Evolutionary conservation across 2,329 filamentous ascomycete species (phyloP).

Genomic region (Cladosporium sp.): DNA sequence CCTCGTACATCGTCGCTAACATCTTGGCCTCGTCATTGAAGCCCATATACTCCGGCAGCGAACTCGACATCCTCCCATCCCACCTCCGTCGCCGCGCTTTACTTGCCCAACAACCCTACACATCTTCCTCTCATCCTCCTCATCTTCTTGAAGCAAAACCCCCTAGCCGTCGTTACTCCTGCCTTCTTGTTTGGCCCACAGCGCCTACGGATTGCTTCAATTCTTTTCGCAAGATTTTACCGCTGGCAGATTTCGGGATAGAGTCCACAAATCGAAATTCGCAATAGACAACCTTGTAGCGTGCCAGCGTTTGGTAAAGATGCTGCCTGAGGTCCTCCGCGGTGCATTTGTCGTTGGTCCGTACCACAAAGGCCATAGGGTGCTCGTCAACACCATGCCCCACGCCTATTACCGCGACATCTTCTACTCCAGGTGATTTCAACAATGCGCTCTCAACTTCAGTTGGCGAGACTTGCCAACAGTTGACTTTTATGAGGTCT

Average conservation of each 20-base stretch:
- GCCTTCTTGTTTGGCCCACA: background rate
- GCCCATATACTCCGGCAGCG: background rate
- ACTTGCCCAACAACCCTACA: background rate
- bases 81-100: background rate
- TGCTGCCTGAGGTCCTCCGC: slow-evolving; percentile 33
- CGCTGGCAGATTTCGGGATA: slow-evolving; percentile 36
- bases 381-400: slow-evolving; percentile 21
- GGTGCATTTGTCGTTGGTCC: slow-evolving; percentile 20
- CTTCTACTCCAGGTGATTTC: slow-evolving; percentile 26
- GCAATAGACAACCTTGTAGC: slow-evolving; percentile 38
- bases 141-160: background rate
- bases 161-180: background rate
- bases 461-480: slow-evolving; percentile 37
- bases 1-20: background rate
- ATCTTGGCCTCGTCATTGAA: background rate
- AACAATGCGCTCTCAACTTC: slow-evolving; percentile 37
- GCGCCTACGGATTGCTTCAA: slow-evolving; percentile 10
- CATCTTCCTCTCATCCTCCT: background rate
- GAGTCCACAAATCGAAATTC: slow-evolving; percentile 29
- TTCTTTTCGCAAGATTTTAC: slow-evolving; percentile 34
- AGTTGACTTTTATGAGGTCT: slow-evolving; percentile 39
- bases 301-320: slow-evolving; percentile 35
- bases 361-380: slow-evolving; percentile 27
- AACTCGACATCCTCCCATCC: slow-evolving; percentile 1
- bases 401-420: slow-evolving; percentile 31